Conservation (phyloP, 2,329 filamentous ascomycete species). For the Eutypa lata region DNA sequence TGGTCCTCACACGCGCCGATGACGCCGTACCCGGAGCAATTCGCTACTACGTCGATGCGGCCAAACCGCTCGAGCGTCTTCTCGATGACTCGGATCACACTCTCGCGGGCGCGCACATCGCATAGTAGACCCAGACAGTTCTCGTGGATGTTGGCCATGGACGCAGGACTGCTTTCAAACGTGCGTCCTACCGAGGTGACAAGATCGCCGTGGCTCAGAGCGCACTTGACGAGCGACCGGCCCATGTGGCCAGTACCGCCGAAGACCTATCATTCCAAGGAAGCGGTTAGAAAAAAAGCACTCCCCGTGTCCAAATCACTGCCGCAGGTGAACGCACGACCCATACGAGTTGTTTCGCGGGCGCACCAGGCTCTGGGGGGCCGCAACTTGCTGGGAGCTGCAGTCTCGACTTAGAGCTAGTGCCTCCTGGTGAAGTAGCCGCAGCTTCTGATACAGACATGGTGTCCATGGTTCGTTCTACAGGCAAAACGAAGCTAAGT, state of each 20-base stretch:
- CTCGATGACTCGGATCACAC: conserved; percentile 69
- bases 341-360: conserved; percentile 78
- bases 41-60: conserved; percentile 83
- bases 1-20: conserved; percentile 96
- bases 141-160: conserved; percentile 69
- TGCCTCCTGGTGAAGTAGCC: conserved; percentile 23
- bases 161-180: conserved; percentile 69
- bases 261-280: conserved; percentile 62
- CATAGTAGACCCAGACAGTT: conserved; percentile 81
- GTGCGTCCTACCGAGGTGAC: conserved; percentile 84
- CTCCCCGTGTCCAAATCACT: neutral
- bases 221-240: conserved; percentile 79
- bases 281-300: neutral
- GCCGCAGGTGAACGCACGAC: conserved; percentile 56
- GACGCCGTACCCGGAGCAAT: conserved; percentile 92
- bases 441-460: conserved; percentile 23
- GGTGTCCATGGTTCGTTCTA: conserved; percentile 21
- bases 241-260: conserved; percentile 98
- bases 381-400: conserved; percentile 82
- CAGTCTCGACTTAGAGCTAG: conserved; percentile 37
- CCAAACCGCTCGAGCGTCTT: conserved; percentile 72
- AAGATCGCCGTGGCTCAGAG: conserved; percentile 74
- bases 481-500: neutral
- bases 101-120: conserved; percentile 80
- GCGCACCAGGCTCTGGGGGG: conserved; percentile 69